phyloP scores from a whole-genome alignment of 1,284 basidiomycete species.

The Mycosarcoma mackinlayi region DNA sequence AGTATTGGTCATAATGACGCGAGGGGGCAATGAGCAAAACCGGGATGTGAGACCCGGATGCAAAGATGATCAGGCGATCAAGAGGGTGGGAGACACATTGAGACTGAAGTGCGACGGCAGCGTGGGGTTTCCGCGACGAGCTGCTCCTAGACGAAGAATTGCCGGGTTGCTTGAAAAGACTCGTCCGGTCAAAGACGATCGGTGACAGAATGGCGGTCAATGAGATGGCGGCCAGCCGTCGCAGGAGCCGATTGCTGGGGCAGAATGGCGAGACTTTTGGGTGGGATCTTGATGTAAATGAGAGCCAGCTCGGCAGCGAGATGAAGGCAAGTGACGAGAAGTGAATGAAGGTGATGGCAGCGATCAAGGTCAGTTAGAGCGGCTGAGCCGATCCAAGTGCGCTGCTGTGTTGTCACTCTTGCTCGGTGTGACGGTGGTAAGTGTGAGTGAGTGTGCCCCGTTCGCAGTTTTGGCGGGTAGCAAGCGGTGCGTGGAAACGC shows the following conservation, averaged over 20 bases:
- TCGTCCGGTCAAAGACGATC: no score
- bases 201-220: no score
- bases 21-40: neutral
- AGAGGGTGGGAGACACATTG: conserved; percentile 6
- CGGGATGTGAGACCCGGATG: conserved; percentile 8
- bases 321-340: conserved; percentile 6
- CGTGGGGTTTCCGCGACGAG: neutral
- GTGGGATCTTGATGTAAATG: conserved; percentile 2
- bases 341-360: neutral
- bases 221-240: no score
- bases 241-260: no score
- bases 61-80: conserved; percentile 9
- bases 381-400: conserved; percentile 1
- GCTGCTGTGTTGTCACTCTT: neutral
- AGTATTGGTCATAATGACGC: conserved; percentile 17
- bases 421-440: no score
- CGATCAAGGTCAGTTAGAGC: neutral
- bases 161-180: no score
- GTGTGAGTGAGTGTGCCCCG: conserved; percentile 3
- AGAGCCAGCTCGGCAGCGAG: neutral
- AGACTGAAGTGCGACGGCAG: neutral
- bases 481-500: no score
- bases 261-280: no score
- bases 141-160: no score
- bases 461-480: conserved; percentile 5